Conservation (phyloP, 306 rosid genomes). For the Cucurbita pepo region DNA sequence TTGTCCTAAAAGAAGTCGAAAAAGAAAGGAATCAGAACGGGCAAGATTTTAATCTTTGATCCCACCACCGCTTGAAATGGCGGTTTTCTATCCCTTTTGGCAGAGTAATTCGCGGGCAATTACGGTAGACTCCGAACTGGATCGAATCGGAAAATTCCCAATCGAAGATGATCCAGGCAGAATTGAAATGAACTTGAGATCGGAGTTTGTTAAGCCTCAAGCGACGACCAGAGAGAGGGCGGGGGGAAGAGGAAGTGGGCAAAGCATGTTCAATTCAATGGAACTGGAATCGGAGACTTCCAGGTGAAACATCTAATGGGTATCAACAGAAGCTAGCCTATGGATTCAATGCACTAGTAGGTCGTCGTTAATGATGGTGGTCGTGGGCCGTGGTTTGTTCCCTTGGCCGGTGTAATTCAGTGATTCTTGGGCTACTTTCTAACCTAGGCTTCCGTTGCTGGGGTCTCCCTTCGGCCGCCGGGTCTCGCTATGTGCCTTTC, state of each 20-base stretch:
- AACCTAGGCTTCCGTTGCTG: constrained; percentile 63
- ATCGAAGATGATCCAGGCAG: background rate
- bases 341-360: constrained; percentile 87
- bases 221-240: background rate
- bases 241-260: background rate
- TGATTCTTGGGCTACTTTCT: constrained; percentile 52
- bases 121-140: background rate
- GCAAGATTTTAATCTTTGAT: background rate
- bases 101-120: background rate
- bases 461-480: constrained; percentile 44
- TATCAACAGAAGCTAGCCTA: constrained; percentile 47
- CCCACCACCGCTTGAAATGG: background rate
- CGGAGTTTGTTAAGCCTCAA: background rate
- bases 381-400: constrained; percentile 66
- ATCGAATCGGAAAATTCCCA: background rate
- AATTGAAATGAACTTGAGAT: no score
- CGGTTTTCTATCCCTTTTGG: background rate
- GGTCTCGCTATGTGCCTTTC: constrained; percentile 50
- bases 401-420: constrained; percentile 44
- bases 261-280: background rate
- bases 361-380: constrained; percentile 17
- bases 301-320: constrained; percentile 33
- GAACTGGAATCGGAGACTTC: constrained; percentile 23
- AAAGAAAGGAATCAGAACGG: no score
- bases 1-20: no score